Conservation (phyloP, 73 alveolate genomes). For the Blepharisma japonicum region DNA sequence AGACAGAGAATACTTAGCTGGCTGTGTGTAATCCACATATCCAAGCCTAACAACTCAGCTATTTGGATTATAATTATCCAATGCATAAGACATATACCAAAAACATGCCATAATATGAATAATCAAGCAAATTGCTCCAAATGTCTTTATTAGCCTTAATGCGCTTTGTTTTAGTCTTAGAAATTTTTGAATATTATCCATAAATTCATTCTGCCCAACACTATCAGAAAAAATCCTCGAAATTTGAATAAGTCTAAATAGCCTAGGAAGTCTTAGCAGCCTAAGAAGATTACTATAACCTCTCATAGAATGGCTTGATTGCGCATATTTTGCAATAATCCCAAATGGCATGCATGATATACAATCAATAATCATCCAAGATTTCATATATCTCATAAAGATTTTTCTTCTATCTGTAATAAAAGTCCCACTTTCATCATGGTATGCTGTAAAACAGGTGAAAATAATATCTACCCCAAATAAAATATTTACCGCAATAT, state of each 20-base stretch:
- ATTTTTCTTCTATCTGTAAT: neutral
- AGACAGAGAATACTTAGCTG: slow-evolving; percentile 36
- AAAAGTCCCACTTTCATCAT: neutral
- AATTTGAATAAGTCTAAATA: slow-evolving; percentile 46
- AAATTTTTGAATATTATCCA: slow-evolving; percentile 33
- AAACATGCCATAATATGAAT: slow-evolving; percentile 82
- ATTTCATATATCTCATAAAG: neutral
- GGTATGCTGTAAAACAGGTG: neutral
- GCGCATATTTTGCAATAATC: neutral
- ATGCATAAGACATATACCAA: slow-evolving; percentile 70
- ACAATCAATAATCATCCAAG: slow-evolving; percentile 20
- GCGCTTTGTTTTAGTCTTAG: slow-evolving; percentile 63
- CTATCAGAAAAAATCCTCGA: slow-evolving; percentile 35
- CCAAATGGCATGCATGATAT: neutral
- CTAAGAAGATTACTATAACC: slow-evolving; percentile 32
- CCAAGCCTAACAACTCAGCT: slow-evolving; percentile 85
- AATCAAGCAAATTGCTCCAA: slow-evolving; percentile 55
- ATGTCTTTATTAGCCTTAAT: slow-evolving; percentile 60
- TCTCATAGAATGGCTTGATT: neutral
- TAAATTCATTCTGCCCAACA: slow-evolving; percentile 17
- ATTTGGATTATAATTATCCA: slow-evolving; percentile 71
- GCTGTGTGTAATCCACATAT: slow-evolving; percentile 27
- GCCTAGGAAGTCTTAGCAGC: slow-evolving; percentile 50
- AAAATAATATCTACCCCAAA: neutral
- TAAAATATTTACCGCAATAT: neutral